phyloP scores from a whole-genome alignment of 495 filamentous ascomycete species.

The Neurospora sp. region DNA sequence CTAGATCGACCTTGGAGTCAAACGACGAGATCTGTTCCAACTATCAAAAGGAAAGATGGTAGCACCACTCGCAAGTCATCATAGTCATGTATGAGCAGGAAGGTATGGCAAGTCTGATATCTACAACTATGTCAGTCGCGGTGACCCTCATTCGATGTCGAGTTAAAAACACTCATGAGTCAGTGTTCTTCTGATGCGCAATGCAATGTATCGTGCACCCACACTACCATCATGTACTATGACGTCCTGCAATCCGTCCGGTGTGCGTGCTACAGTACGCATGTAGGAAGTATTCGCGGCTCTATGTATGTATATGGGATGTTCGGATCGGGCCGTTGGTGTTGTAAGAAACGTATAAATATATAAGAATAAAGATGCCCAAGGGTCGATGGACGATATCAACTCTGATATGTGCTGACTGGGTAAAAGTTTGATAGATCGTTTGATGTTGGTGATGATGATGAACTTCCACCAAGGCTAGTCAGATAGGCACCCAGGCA shows the following conservation, averaged over 20 bases:
- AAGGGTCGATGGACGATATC: neutral
- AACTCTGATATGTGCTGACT: neutral
- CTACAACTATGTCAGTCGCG: neutral
- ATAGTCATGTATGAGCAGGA: neutral
- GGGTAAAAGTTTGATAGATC: neutral
- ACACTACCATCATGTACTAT: neutral
- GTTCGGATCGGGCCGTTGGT: neutral
- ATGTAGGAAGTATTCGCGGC: neutral
- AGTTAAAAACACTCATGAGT: neutral
- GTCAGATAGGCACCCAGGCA: neutral
- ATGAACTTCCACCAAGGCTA: neutral
- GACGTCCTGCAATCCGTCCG: neutral
- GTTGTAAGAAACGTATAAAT: neutral
- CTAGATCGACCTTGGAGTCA: too few relatives aligned
- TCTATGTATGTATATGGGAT: neutral
- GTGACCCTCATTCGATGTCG: neutral
- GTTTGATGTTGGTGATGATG: neutral
- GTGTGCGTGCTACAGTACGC: neutral
- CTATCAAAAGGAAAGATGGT: neutral
- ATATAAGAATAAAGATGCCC: neutral
- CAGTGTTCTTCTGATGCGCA: neutral
- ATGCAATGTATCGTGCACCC: neutral
- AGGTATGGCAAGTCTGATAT: neutral
- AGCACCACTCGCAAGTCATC: neutral
- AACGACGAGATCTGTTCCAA: neutral